A percentile compares a stretch with the other conserved stretches of the same genome.
Evolutionary conservation across 192 early-diverging fungal species (phyloP).

Genomic region (Ramicandelaber brevisporus): DNA sequence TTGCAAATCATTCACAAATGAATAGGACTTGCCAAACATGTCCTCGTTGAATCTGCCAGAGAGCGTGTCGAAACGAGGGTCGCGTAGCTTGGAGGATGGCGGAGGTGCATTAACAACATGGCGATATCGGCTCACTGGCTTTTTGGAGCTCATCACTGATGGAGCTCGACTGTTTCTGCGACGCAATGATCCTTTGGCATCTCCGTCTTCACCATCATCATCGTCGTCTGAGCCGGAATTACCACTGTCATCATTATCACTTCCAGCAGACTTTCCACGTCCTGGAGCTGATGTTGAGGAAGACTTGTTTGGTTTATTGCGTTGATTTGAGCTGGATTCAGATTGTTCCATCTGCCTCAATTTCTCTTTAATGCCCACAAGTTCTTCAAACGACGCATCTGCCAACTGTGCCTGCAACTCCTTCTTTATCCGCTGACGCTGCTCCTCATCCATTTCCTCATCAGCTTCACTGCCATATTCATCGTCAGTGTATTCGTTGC

Average conservation of each 20-base stretch:
- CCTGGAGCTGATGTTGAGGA: constrained; percentile 8
- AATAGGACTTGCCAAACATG: constrained; percentile 77
- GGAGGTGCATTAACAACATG: constrained; percentile 11
- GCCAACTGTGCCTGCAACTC: constrained; percentile 20
- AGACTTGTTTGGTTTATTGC: constrained; percentile 8
- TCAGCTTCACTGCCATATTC: constrained; percentile 2
- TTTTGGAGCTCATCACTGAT: constrained; percentile 12
- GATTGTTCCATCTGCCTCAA: constrained; percentile 18
- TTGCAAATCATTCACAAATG: constrained; percentile 61
- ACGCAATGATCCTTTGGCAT: constrained; percentile 4
- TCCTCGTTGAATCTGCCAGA: constrained; percentile 79
- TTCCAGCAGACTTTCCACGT: constrained; percentile 8
- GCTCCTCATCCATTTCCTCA: background rate
- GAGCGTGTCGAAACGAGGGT: constrained; percentile 81
- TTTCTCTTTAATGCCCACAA: constrained; percentile 50
- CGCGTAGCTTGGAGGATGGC: constrained; percentile 27
- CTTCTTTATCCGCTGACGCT: constrained; percentile 2
- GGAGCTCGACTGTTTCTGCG: constrained; percentile 6
- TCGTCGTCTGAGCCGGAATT: constrained; percentile 2
- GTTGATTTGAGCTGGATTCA: constrained; percentile 6
- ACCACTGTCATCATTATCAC: constrained; percentile 10
- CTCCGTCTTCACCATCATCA: background rate
- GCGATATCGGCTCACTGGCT: constrained; percentile 14
- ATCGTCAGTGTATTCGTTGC: background rate
- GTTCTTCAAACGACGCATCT: constrained; percentile 53